Percentiles rank a stretch among this genome's conserved stretches.
Evolutionary conservation across 129 eudicot species (phyloP).

Genomic region (Scalesia atractyloides): DNA sequence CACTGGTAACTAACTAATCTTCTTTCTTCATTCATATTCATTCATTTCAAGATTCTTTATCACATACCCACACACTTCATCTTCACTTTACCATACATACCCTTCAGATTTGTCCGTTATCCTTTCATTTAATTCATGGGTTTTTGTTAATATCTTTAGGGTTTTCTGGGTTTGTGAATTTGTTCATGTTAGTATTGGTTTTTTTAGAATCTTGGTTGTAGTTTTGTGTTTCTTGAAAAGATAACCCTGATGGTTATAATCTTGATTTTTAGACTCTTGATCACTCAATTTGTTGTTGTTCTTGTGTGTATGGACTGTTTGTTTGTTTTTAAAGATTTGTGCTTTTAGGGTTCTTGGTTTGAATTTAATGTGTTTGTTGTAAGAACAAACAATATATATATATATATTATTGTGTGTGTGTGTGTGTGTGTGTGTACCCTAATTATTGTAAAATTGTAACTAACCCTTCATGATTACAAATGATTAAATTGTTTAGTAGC

Average conservation of each 20-base stretch:
- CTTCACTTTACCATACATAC: slow-evolving; percentile 10
- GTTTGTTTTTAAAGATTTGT: background rate
- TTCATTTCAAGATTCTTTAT: slow-evolving; percentile 12
- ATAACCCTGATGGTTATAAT: background rate
- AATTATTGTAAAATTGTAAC: slow-evolving; percentile 22
- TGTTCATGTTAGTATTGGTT: slow-evolving; percentile 8
- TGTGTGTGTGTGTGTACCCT: background rate
- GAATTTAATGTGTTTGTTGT: slow-evolving; percentile 13
- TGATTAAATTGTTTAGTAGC: slow-evolving; percentile 13
- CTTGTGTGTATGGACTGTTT: background rate
- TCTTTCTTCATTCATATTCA: background rate
- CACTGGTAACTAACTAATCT: background rate
- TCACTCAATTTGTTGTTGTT: slow-evolving; percentile 1
- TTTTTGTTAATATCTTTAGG: slow-evolving; percentile 7
- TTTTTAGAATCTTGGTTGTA: background rate
- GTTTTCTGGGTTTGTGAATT: background rate
- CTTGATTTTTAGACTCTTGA: background rate
- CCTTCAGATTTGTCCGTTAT: slow-evolving; percentile 2
- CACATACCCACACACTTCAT: background rate
- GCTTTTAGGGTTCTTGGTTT: slow-evolving; percentile 12
- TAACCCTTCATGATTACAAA: background rate
- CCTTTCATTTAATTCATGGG: too few species aligned
- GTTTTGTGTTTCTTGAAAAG: slow-evolving; percentile 1
- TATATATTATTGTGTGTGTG: too few species aligned
- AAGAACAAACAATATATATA: background rate